These are phyloP conservation scores for Phytophthora cactorum DNA, from an alignment of 352 stramenopile species.

Conservation along the genomic window DNA sequence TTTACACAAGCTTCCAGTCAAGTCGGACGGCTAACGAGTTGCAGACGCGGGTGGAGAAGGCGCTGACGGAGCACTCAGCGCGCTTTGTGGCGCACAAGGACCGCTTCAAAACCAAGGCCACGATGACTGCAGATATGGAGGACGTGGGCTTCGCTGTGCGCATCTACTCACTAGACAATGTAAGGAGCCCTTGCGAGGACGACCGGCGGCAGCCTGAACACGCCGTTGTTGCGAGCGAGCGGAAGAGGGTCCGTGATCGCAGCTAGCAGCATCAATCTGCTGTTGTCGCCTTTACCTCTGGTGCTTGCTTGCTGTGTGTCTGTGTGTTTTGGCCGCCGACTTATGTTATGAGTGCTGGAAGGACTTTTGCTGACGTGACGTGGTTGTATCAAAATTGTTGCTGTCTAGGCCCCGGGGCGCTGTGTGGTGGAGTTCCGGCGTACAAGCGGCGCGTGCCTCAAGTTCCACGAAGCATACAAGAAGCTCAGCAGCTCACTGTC, in stretches of 20 bases:
- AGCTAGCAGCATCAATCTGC: slow-evolving; percentile 32
- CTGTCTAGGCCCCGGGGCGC: slow-evolving; percentile 47
- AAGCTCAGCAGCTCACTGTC: slow-evolving; percentile 59
- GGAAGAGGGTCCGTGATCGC: slow-evolving; percentile 2
- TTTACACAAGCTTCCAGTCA: slow-evolving; percentile 84
- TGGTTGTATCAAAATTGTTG: slow-evolving; percentile 33
- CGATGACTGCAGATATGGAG: slow-evolving; percentile 49
- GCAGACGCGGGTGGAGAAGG: slow-evolving; percentile 61
- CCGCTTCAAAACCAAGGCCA: slow-evolving; percentile 80
- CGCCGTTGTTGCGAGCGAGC: neutral
- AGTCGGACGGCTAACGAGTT: slow-evolving; percentile 51
- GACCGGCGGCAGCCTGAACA: slow-evolving; percentile 25
- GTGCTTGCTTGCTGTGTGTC: slow-evolving; percentile 34
- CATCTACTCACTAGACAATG: slow-evolving; percentile 76
- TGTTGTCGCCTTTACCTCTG: slow-evolving; percentile 30
- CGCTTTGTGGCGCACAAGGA: slow-evolving; percentile 61
- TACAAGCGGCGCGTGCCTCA: slow-evolving; percentile 69
- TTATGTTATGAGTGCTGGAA: slow-evolving; percentile 22
- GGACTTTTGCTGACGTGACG: slow-evolving; percentile 31
- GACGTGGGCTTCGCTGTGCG: slow-evolving; percentile 62
- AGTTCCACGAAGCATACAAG: slow-evolving; percentile 80
- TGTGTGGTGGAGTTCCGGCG: slow-evolving; percentile 80
- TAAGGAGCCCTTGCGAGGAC: slow-evolving; percentile 47
- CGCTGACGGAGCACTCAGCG: slow-evolving; percentile 53
- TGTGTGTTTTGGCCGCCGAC: slow-evolving; percentile 27